phyloP scores from a whole-genome alignment of 306 rosid genomes.

The Corylus americana region DNA sequence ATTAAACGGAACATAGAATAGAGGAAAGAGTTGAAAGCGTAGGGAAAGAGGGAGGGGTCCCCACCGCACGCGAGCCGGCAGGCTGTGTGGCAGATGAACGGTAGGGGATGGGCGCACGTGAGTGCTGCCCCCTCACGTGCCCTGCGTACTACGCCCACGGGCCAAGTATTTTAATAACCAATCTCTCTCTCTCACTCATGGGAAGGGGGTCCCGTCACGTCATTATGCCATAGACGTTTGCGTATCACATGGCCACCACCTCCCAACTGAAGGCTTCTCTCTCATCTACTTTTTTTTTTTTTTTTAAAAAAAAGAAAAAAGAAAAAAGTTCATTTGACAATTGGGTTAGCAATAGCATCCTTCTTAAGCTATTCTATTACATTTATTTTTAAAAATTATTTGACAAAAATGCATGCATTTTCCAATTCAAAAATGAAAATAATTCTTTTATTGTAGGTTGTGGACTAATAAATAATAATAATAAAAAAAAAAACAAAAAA shows the following conservation, averaged over 20 bases:
- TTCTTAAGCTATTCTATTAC: not conserved
- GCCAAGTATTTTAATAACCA: too few species aligned
- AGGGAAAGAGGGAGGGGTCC: conserved; percentile 32
- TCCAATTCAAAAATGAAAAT: too few species aligned
- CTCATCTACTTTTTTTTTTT: not conserved
- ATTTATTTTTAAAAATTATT: not conserved
- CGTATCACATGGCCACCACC: conserved; percentile 29
- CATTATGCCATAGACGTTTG: conserved; percentile 31
- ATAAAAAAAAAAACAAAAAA: too few species aligned
- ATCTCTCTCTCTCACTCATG: not conserved
- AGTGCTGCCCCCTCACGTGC: conserved; percentile 56
- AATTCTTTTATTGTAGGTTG: too few species aligned
- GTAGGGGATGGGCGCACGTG: conserved; percentile 60
- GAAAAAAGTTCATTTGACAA: too few species aligned
- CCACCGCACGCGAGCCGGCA: conserved; percentile 69
- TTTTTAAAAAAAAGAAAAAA: too few species aligned
- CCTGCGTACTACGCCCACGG: conserved; percentile 18
- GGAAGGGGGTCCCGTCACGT: conserved; percentile 37
- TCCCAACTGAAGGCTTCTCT: not conserved
- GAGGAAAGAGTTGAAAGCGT: not conserved
- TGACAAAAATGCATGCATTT: too few species aligned
- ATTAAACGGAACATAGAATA: conserved; percentile 8
- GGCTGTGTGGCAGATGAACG: conserved; percentile 34
- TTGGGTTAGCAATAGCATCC: not conserved
- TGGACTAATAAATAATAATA: too few species aligned